Base-by-base conservation (phyloP, 2,329 filamentous ascomycete species). In the Nannizziopsis arthrosporioides region DNA sequence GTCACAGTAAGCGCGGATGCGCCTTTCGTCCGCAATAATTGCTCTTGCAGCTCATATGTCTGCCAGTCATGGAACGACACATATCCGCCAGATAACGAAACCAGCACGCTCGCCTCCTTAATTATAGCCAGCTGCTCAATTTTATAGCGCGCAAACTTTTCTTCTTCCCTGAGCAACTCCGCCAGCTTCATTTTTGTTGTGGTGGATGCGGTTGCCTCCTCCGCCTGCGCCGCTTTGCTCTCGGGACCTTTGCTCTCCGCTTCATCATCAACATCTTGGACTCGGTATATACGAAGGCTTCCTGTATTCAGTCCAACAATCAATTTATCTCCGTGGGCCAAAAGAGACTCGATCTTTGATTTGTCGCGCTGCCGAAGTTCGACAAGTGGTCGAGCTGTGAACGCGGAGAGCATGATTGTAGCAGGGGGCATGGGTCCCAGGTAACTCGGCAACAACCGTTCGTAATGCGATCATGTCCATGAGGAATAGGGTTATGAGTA, bases 311-410 rank as follows among this genome's bases (percentile, higher is more conserved):
- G 75, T 48, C 92, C 92, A 50, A 95, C 88, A 47, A 98, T 78
- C 32, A 98, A 77, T 54, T 89, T 81, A 64, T 98, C 92, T 62
- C 89, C 88, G 68, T 94, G 86, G 53, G 90, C 86, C 42, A 96
- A 76, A 56, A 98, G 86, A 43, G 86, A 92, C 70, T 98, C 92
- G 69, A 98, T 94, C 74, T 84, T 92, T 56, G 86, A 93, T 74
- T 93, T 95, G 78, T 96, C 90, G 68, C 86, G 83, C 68, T 82
- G 81, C 72, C 85, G 89, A 61, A 98, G 84, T 84, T 98, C 92
- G 75, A 96, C 85, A 66, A 98, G 90, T 55, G 89, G 85, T 63
- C 86, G 85, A 72, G 92, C 89, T 59, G 85, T 94, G 71, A 98
- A 98, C 64, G 92, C 92, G 69, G 90, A 93, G 69, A 98, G 83